Base-by-base conservation (phyloP, 441 rosid genomes). In the Bruguiera hainesii region DNA sequence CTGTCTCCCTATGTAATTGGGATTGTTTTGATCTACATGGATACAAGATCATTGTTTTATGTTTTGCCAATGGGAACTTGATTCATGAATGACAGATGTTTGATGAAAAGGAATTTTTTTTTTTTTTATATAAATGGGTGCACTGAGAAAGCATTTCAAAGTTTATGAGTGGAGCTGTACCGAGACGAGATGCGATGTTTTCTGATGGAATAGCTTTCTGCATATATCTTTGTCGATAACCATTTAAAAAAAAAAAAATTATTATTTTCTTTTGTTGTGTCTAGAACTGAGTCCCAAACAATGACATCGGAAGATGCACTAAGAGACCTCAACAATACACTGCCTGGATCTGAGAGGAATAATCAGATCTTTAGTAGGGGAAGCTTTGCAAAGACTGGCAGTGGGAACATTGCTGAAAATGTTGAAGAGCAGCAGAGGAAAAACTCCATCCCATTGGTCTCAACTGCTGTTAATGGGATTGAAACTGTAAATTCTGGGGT, bases 251-350 rank as follows among this genome's bases (percentile, higher is more conserved):
- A 23, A 23, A 23, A 23, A 23, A 23, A 23, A 23, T 23, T 23
- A 23, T 42, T 66, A 64, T 20, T 25, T 62, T 69, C 68, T 3
- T 37, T 37, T 9, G 3, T 42, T 3, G 48, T 42, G 15, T 42
- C 16, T 13, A 78, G 76, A 67, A 16, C 58, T 68, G 55, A 65
- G 42, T 61, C 25, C 48, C 0, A 42, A 68, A 49, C 70, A 74
- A 67, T 71, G 31, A 93, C 88, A 96, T 86, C 97, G 55, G 88
- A 63, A 67, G 80, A 67, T 65, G 89, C 97, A 56, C 85, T 88
- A 28, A 83, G 81, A 78, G 93, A 90, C 76, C 83, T 85, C 61
- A 85, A 85, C 76, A 85, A 85, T 77, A 71, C 74, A 1, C 75
- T 85, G 52, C 86, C 82, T 55, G 79, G 78, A 61, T 69, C 83